Base-by-base conservation (phyloP, 306 rosid genomes). In the Citrullus amarus region DNA sequence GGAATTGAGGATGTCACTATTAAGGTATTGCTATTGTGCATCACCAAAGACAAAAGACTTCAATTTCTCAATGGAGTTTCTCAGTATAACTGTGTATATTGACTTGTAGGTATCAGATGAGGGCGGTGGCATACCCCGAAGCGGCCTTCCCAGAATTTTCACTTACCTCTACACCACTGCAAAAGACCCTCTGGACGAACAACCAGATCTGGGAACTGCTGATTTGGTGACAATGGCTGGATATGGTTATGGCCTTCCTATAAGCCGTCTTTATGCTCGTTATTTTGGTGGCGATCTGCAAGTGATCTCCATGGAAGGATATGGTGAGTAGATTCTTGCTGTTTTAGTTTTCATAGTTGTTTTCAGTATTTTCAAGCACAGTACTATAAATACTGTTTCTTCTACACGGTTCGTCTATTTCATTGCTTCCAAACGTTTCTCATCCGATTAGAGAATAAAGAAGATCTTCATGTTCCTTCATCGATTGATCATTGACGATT, bases 91-190 rank as follows among this genome's bases (percentile, higher is more conserved):
- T 81, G 78, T 58, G 7, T 62, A 16, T 72, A 51, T 65, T 88
- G 81, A 43, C 56, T 82, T 30, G 20, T 80, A 90, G 92, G 92
- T 90, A 50, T 91, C 97, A 4, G 97, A 93, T 51, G 98, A 91
- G 86, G 98, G 96, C 6, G 98, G 98, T 15, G 98, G 98, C 34
- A 90, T 93, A 57, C 81, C 85, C 36, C 89, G 98, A 83, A 93
- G 97, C 20, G 98, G 96, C 20, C 89, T 93, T 39, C 83, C 90
- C 8, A 91, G 82, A 83, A 89, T 93, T 72, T 93, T 93, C 80
- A 93, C 98, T 9, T 93, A 93, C 83, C 93, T 93, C n/a, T 93
- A 93, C 80, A 91, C 96, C 81, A 93, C 98, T 38, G 98, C 98
- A 63, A 85, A 39, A 79, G 89, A 89, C 79, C 98, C 93, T 17